Conservation (phyloP, 306 rosid genomes). For the Malus fusca region DNA sequence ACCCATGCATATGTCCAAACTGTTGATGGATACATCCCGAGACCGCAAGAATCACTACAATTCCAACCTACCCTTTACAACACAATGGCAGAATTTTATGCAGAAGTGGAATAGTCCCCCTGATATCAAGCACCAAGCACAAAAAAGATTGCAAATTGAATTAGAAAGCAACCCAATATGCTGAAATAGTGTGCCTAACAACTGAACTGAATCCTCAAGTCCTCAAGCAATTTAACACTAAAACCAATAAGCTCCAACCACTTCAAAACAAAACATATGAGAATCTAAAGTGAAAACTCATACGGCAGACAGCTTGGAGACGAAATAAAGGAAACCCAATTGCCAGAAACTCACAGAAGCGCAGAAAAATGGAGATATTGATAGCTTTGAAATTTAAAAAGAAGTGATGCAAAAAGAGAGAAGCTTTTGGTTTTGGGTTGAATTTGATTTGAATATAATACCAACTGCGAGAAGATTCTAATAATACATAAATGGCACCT, state of each 20-base stretch:
- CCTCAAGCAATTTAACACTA: not conserved
- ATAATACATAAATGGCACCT: not conserved
- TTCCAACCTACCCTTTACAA: conserved; percentile 16
- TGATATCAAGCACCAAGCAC: conserved; percentile 21
- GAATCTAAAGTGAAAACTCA: not conserved
- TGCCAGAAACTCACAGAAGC: not conserved
- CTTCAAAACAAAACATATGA: not conserved
- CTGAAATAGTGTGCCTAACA: not conserved
- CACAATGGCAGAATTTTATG: conserved; percentile 8
- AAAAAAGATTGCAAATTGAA: not conserved
- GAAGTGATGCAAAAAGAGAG: not conserved
- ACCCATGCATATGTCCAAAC: conserved; percentile 30
- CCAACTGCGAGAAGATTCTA: not conserved
- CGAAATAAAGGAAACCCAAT: not conserved
- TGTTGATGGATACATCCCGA: conserved; percentile 48
- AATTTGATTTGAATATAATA: not conserved
- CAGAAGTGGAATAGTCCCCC: conserved; percentile 13
- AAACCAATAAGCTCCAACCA: not conserved
- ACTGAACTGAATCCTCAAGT: not conserved
- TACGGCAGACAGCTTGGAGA: not conserved
- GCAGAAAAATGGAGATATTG: not conserved
- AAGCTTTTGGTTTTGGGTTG: not conserved
- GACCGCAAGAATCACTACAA: conserved; percentile 12
- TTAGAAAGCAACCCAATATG: conserved; percentile 5
- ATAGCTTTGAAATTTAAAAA: not conserved